Conservation (phyloP, 257 asterid species). For the Catharanthus roseus region DNA sequence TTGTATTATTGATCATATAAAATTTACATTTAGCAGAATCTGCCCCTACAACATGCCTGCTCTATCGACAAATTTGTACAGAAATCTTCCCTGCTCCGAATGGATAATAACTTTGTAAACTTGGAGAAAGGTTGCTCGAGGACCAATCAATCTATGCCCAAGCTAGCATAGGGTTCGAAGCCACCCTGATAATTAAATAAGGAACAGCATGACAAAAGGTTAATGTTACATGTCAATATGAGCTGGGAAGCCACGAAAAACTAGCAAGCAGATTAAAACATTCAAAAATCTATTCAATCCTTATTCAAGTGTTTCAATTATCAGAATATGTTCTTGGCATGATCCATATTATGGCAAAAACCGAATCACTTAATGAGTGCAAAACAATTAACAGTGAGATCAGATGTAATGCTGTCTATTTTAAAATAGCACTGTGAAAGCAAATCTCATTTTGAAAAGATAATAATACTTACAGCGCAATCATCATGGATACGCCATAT, state of each 20-base stretch:
- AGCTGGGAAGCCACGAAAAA: not conserved
- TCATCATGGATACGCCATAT: conserved; percentile 96
- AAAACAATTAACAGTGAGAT: not conserved
- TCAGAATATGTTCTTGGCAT: not conserved
- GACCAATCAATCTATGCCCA: conserved; percentile 66
- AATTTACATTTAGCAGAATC: conserved; percentile 9
- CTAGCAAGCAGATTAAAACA: not conserved
- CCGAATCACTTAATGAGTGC: not conserved
- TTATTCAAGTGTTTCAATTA: not conserved
- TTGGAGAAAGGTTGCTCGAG: not conserved
- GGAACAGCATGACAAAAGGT: not conserved
- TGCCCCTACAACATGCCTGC: not conserved
- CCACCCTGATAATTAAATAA: conserved; percentile 46
- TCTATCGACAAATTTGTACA: not conserved
- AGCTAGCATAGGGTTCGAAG: conserved; percentile 70
- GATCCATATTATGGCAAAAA: not conserved
- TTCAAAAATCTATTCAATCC: not conserved
- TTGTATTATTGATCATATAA: not conserved
- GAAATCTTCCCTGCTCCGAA: not conserved
- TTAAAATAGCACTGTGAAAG: too few species aligned
- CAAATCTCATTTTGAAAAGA: not conserved
- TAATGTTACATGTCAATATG: not conserved
- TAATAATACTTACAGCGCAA: conserved; percentile 60
- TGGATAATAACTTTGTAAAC: not conserved
- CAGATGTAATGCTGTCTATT: not conserved